Percentiles rank a stretch among this genome's conserved stretches.
phyloP scores from a whole-genome alignment of 2,329 filamentous ascomycete species.

The Trichoderma breve region DNA sequence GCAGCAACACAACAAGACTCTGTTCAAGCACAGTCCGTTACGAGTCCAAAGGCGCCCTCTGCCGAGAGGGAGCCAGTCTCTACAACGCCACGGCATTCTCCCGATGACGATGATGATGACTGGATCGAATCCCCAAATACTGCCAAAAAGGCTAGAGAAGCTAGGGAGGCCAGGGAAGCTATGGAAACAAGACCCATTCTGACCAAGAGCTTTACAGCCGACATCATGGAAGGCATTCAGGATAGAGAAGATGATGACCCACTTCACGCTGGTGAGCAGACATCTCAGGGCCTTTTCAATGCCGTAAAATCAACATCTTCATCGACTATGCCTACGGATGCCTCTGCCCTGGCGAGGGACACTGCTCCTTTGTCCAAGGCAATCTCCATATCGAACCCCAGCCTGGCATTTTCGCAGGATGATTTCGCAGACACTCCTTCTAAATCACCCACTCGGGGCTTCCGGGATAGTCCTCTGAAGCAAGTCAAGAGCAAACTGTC shows the following conservation, averaged over 20 bases:
- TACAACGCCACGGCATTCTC: conserved; percentile 59
- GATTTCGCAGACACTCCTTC: conserved; percentile 46
- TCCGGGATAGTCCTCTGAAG: conserved; percentile 77
- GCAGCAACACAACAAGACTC: conserved; percentile 16
- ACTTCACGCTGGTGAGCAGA: conserved; percentile 34
- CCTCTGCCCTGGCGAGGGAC: conserved; percentile 23
- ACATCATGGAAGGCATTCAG: conserved; percentile 58
- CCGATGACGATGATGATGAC: conserved; percentile 53
- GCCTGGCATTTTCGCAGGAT: conserved; percentile 48
- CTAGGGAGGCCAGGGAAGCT: conserved; percentile 27
- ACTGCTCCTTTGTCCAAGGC: conserved; percentile 53
- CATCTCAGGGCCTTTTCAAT: conserved; percentile 24
- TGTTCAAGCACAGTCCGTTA: conserved; percentile 29
- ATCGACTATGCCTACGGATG: conserved; percentile 46
- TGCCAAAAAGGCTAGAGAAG: conserved; percentile 28
- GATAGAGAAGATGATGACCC: conserved; percentile 48
- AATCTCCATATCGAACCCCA: conserved; percentile 58
- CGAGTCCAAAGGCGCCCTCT: conserved; percentile 32
- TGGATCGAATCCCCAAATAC: conserved; percentile 58
- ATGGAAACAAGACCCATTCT: conserved; percentile 48
- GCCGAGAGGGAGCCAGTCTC: conserved; percentile 33
- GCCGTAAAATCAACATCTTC: conserved; percentile 64
- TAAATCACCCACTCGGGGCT: conserved; percentile 56
- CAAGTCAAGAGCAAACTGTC: conserved; percentile 92
- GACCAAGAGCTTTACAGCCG: conserved; percentile 59